Conservation (phyloP, 257 asterid genomes). For the Petrea volubilis region DNA sequence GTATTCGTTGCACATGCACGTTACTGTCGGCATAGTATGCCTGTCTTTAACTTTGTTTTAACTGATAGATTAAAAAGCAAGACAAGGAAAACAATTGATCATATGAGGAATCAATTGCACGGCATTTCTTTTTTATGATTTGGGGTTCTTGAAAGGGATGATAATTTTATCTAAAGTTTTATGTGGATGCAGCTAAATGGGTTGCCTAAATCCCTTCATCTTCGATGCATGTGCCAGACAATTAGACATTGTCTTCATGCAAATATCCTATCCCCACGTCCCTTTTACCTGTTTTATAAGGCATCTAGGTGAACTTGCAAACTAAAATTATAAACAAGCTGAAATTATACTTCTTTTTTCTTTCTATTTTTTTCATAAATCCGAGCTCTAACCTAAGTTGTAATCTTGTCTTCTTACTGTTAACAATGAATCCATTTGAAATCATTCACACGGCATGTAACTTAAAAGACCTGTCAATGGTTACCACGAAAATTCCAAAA, state of each 20-base stretch:
- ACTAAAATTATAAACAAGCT: background rate
- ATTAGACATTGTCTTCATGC: constrained; percentile 23
- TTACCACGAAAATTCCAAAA: too few relatives aligned
- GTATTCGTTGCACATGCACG: constrained; percentile 13
- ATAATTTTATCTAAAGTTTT: background rate
- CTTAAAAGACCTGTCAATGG: too few relatives aligned
- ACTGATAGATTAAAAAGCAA: background rate
- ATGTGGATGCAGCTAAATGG: constrained; percentile 27
- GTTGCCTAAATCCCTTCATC: constrained; percentile 22
- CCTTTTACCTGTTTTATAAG: constrained; percentile 10
- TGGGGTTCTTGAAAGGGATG: background rate
- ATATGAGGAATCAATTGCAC: background rate
- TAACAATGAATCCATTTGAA: too few relatives aligned
- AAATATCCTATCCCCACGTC: constrained; percentile 19
- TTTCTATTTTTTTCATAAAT: too few relatives aligned
- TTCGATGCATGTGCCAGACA: constrained; percentile 18
- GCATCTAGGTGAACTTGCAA: background rate
- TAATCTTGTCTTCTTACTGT: too few relatives aligned
- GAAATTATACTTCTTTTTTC: background rate
- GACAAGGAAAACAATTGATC: background rate
- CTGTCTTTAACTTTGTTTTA: background rate
- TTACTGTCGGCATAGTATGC: too few relatives aligned
- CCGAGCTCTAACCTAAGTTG: too few relatives aligned
- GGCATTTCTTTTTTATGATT: background rate
- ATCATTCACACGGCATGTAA: too few relatives aligned